Conservation (phyloP, 2,329 filamentous ascomycete genomes). For the Pyrenochaeta sp. region DNA sequence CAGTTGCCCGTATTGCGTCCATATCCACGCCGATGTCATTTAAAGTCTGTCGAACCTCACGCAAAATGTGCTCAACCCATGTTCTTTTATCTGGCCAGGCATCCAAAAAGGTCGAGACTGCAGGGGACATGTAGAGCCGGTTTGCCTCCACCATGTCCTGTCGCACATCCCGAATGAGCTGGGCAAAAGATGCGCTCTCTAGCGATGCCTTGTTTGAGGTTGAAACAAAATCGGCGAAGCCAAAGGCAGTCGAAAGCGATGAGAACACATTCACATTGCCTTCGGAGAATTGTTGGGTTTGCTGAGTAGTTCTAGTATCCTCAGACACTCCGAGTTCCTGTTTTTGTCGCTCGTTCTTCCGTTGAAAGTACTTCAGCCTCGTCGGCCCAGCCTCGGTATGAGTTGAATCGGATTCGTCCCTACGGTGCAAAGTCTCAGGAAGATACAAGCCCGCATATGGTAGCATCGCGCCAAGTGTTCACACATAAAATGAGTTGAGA, state of each 20-base stretch:
- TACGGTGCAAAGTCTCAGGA: constrained; percentile 23
- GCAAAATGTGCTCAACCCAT: constrained; percentile 34
- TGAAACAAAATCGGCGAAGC: constrained; percentile 36
- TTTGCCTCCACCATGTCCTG: constrained; percentile 36
- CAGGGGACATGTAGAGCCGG: constrained; percentile 30
- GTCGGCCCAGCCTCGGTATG: constrained; percentile 7
- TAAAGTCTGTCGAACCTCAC: constrained; percentile 30
- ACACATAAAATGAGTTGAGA: not conserved
- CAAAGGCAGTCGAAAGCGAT: constrained; percentile 33
- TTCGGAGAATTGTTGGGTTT: constrained; percentile 10
- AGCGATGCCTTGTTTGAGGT: constrained; percentile 28
- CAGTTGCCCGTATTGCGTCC: constrained; percentile 27
- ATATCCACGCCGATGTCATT: constrained; percentile 42
- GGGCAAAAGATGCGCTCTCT: constrained; percentile 32
- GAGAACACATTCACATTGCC: constrained; percentile 19
- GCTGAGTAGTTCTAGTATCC: constrained; percentile 11
- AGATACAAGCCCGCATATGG: constrained; percentile 27
- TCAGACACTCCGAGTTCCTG: constrained; percentile 6
- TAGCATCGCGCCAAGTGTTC: constrained; percentile 10
- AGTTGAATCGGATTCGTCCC: constrained; percentile 1
- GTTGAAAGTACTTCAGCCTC: constrained; percentile 21
- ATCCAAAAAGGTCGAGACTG: constrained; percentile 29
- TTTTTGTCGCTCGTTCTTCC: constrained; percentile 15
- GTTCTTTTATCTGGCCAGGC: constrained; percentile 28
- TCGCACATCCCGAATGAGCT: constrained; percentile 35